phyloP scores from a whole-genome alignment of 495 filamentous ascomycete genomes.

The Xylaria telfairii region DNA sequence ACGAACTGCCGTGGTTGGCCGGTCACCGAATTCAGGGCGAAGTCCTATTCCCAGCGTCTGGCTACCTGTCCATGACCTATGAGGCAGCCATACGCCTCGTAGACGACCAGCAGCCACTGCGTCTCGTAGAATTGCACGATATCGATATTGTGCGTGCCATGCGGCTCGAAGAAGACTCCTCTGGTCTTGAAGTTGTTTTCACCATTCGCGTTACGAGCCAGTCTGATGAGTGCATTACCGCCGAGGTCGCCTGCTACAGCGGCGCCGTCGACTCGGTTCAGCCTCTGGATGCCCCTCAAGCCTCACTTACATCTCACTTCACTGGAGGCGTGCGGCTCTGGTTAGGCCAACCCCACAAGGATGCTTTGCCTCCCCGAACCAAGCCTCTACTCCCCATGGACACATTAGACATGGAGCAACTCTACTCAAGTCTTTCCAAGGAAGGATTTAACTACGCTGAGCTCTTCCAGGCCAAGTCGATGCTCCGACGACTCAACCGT shows the following conservation, averaged over 20 bases:
- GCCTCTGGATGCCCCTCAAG: neutral
- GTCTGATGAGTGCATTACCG: neutral
- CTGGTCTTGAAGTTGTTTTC: neutral
- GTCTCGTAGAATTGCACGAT: neutral
- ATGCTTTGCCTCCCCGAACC: neutral
- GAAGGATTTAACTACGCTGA: conserved; percentile 1
- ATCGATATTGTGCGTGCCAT: neutral
- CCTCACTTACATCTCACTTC: neutral
- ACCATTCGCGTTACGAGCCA: neutral
- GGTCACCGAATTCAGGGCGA: conserved; percentile 1
- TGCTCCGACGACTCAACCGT: neutral
- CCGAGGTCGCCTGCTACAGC: conserved; percentile 12
- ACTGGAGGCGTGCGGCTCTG: neutral
- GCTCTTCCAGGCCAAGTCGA: neutral
- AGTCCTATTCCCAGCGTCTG: conserved; percentile 1
- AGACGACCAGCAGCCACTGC: neutral
- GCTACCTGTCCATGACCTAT: neutral
- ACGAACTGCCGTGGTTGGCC: neutral
- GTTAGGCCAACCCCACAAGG: neutral
- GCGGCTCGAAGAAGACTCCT: neutral
- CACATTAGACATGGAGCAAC: neutral
- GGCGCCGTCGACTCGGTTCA: neutral
- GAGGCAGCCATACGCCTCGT: neutral
- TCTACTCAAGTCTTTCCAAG: neutral
- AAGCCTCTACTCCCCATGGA: neutral